phyloP scores from a whole-genome alignment of 2,329 filamentous ascomycete species.

The Scedosporium dehoogii region DNA sequence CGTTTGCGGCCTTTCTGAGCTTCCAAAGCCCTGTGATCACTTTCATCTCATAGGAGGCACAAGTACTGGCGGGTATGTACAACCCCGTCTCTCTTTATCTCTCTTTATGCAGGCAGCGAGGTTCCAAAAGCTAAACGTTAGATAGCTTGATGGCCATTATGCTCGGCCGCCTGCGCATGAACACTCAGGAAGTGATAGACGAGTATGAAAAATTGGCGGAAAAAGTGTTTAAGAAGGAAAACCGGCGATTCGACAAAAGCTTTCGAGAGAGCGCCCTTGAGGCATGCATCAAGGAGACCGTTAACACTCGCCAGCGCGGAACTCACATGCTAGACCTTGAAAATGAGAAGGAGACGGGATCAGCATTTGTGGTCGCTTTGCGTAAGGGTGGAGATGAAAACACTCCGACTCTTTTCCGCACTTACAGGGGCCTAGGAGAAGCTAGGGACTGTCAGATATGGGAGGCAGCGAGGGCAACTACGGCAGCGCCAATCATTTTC shows the following conservation, averaged over 20 bases:
- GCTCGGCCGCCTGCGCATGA: constrained; percentile 34
- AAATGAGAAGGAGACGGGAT: constrained; percentile 11
- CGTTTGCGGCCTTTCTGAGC: constrained; percentile 8
- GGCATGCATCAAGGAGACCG: constrained; percentile 15
- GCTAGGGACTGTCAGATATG: constrained; percentile 16
- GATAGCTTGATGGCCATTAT: constrained; percentile 35
- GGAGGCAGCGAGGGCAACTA: constrained; percentile 20
- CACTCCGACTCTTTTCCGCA: constrained; percentile 15
- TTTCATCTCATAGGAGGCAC: constrained; percentile 22
- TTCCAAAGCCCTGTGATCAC: constrained; percentile 16
- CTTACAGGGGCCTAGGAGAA: constrained; percentile 14
- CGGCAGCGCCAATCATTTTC: constrained; percentile 19
- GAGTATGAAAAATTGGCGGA: constrained; percentile 27
- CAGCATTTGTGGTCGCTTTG: constrained; percentile 18
- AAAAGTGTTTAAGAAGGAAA: constrained; percentile 23
- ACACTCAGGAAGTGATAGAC: constrained; percentile 28
- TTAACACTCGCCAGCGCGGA: constrained; percentile 9
- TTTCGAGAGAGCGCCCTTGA: constrained; percentile 18
- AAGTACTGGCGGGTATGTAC: constrained; percentile 17
- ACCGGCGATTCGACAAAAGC: constrained; percentile 11
- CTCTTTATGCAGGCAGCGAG: not conserved
- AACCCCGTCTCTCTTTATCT: not conserved
- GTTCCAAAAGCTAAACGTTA: not conserved
- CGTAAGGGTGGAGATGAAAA: constrained; percentile 11
- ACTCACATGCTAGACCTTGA: constrained; percentile 14